A percentile compares a stretch with the other conserved stretches of the same genome.
Evolutionary conservation across 2,329 filamentous ascomycete species (phyloP).

Genomic region (Exophiala oligosperma): DNA sequence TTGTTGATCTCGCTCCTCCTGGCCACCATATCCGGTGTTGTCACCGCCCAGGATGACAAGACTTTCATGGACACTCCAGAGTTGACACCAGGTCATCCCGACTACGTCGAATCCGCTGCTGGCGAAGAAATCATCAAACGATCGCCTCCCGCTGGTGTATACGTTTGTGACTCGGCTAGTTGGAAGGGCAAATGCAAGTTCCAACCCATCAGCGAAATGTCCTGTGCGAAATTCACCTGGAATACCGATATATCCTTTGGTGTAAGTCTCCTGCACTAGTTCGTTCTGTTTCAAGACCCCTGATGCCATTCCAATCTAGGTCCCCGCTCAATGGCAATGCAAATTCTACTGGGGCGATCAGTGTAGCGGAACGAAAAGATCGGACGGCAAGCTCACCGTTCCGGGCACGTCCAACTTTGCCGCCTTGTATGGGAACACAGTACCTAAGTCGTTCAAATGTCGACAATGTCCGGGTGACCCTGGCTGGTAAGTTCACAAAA

Average conservation of each 20-base stretch:
- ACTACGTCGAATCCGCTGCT: not conserved
- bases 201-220: not conserved
- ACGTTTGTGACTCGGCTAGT: slow-evolving; percentile 12
- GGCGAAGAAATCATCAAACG: slow-evolving; percentile 3
- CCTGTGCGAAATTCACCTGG: slow-evolving; percentile 11
- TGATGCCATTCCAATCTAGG: not conserved
- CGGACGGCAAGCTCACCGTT: slow-evolving; percentile 21
- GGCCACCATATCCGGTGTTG: no score
- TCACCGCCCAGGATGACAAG: slow-evolving; percentile 25
- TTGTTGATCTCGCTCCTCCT: no score
- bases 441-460: slow-evolving; percentile 13
- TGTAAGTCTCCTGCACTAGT: slow-evolving; percentile 6
- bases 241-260: slow-evolving; percentile 15
- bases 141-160: slow-evolving; percentile 9
- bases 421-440: slow-evolving; percentile 6
- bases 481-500: slow-evolving; percentile 14
- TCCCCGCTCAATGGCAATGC: slow-evolving; percentile 17
- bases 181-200: slow-evolving; percentile 14
- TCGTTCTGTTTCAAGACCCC: not conserved
- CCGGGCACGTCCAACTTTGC: slow-evolving; percentile 18
- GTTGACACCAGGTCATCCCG: slow-evolving; percentile 2
- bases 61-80: slow-evolving; percentile 21
- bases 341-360: slow-evolving; percentile 14
- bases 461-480: slow-evolving; percentile 7
- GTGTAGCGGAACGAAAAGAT: slow-evolving; percentile 10